Percentiles rank a stretch among this genome's conserved stretches.
These are phyloP conservation scores for Tremellales sp. DNA, from an alignment of 1,284 basidiomycete genomes.

Conservation along the genomic window DNA sequence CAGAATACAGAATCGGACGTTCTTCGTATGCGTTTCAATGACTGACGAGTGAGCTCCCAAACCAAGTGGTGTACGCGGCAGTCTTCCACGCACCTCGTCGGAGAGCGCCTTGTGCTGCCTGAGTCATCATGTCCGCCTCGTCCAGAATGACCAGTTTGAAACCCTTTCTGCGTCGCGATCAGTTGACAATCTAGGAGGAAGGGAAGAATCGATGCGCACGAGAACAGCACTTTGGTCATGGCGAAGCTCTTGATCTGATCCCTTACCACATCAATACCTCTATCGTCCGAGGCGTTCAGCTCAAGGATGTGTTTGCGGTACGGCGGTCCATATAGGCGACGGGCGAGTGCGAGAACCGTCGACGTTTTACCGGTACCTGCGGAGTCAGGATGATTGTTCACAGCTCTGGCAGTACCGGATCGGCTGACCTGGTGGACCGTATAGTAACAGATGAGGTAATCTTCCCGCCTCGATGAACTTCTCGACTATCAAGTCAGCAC, in stretches of 20 bases:
- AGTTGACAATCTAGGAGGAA: not conserved
- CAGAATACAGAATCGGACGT: constrained; percentile 98
- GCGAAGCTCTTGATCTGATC: constrained; percentile 99
- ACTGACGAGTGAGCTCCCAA: constrained; percentile 51
- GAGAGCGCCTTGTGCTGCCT: constrained; percentile 91
- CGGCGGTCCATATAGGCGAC: constrained; percentile 76
- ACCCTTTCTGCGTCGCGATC: constrained; percentile 63
- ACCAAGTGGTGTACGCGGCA: not conserved
- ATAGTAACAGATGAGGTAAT: constrained; percentile 92
- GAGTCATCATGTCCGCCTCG: constrained; percentile 99
- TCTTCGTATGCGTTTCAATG: constrained; percentile 98
- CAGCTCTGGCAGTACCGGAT: too few relatives aligned
- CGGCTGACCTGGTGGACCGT: constrained; percentile 79
- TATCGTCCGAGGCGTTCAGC: constrained; percentile 96
- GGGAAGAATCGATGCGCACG: constrained; percentile 33
- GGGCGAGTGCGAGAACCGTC: constrained; percentile 93
- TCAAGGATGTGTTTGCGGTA: constrained; percentile 91
- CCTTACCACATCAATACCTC: constrained; percentile 96
- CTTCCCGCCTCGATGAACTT: constrained; percentile 94
- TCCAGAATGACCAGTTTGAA: constrained; percentile 98
- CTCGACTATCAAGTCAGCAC: constrained; percentile 61
- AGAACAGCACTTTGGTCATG: constrained; percentile 81
- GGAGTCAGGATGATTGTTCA: too few relatives aligned
- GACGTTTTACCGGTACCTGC: constrained; percentile 89
- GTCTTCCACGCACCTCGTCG: constrained; percentile 65